Conservation (phyloP, 2,329 filamentous ascomycete genomes). For the Cordyceps sp. region DNA sequence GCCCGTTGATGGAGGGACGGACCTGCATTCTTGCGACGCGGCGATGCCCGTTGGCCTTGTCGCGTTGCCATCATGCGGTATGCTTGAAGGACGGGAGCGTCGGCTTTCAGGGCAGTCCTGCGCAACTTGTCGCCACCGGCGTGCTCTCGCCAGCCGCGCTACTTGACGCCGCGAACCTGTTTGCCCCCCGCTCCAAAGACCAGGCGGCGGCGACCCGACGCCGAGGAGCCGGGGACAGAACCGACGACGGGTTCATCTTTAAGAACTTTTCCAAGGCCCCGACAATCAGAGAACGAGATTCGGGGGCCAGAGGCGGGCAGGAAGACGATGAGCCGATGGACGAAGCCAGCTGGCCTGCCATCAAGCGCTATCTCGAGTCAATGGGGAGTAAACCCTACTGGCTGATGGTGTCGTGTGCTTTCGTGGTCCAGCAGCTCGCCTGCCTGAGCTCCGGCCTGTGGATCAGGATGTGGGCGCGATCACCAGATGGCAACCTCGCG, state of each 20-base stretch:
- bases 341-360: not conserved
- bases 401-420: not conserved
- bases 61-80: not conserved
- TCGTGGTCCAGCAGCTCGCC: not conserved
- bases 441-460: not conserved
- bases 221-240: no score
- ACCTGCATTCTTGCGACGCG: conserved; percentile 1
- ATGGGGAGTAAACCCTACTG: not conserved
- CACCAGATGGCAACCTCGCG: not conserved
- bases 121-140: not conserved
- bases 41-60: not conserved
- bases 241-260: not conserved
- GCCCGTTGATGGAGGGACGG: conserved; percentile 1
- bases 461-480: not conserved
- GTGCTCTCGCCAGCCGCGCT: not conserved
- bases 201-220: not conserved
- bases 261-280: conserved; percentile 2
- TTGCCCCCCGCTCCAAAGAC: not conserved
- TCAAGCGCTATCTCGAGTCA: not conserved
- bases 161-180: not conserved
- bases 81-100: not conserved
- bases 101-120: not conserved
- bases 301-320: no score
- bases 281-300: not conserved
- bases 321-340: not conserved